A percentile compares a stretch with the other conserved stretches of the same genome.
Evolutionary conservation across 2,329 filamentous ascomycete species (phyloP).

Genomic region (Gnomoniopsis sp.): DNA sequence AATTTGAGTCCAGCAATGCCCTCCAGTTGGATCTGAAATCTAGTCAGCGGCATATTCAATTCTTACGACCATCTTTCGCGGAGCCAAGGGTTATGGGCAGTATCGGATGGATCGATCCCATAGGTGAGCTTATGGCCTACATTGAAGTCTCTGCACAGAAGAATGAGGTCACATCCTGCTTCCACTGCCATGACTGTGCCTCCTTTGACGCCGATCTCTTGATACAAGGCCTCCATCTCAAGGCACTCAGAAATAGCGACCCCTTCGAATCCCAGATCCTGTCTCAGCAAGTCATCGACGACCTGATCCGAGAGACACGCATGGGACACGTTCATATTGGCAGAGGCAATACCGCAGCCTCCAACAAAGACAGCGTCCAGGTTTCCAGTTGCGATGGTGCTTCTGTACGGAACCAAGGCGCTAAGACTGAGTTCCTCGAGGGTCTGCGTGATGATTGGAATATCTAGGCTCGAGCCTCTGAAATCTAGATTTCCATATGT

Average conservation of each 20-base stretch:
- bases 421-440: conserved; percentile 89
- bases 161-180: conserved; percentile 87
- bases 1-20: conserved; percentile 87
- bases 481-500: conserved; percentile 96
- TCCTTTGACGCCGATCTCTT: conserved; percentile 94
- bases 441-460: conserved; percentile 93
- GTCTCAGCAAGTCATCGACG: conserved; percentile 83
- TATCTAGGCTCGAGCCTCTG: conserved; percentile 82
- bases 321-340: conserved; percentile 91
- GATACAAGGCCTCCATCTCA: conserved; percentile 93
- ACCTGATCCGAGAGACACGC: conserved; percentile 91
- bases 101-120: not conserved
- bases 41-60: not conserved
- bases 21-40: conserved; percentile 68
- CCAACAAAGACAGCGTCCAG: conserved; percentile 95
- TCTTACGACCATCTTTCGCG: not conserved
- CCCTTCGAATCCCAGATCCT: conserved; percentile 83
- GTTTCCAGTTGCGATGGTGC: conserved; percentile 76
- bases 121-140: not conserved
- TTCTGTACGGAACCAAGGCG: conserved; percentile 86
- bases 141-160: conserved; percentile 83
- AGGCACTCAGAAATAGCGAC: conserved; percentile 94
- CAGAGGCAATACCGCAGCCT: conserved; percentile 87
- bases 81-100: too few species aligned
- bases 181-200: conserved; percentile 97